These are phyloP conservation scores for Craspedostauros australis DNA, from an alignment of 108 stramenopile genomes.

Conservation along the genomic window DNA sequence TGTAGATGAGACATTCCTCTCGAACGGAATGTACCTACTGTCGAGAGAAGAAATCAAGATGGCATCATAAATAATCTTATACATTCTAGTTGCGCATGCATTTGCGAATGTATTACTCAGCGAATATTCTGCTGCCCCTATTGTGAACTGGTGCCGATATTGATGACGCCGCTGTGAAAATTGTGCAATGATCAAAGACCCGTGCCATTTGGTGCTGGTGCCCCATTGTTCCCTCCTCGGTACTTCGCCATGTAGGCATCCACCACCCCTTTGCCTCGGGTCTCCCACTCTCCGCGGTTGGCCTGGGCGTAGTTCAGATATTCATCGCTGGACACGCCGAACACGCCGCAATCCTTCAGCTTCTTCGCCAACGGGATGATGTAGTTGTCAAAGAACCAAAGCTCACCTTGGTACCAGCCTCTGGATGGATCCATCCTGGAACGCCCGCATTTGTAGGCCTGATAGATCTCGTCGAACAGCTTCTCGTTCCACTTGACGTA, in stretches of 20 bases:
- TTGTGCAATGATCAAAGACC: too few species aligned
- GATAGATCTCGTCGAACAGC: constrained; percentile 48
- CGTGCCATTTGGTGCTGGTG: too few species aligned
- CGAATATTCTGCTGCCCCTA: too few species aligned
- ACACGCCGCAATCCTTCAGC: constrained; percentile 51
- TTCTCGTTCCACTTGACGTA: constrained; percentile 50
- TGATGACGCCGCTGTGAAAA: too few species aligned
- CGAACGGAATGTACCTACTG: too few species aligned
- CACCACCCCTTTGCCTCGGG: constrained; percentile 42
- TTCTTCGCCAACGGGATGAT: constrained; percentile 61
- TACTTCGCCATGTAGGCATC: constrained; percentile 10
- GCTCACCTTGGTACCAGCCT: constrained; percentile 57
- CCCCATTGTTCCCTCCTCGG: too few species aligned
- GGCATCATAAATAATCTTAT: too few species aligned
- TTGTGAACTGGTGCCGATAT: too few species aligned
- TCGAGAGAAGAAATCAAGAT: too few species aligned
- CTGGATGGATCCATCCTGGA: constrained; percentile 33
- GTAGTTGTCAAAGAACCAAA: constrained; percentile 57
- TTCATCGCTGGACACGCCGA: constrained; percentile 47
- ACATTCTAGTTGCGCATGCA: too few species aligned
- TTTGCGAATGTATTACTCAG: too few species aligned
- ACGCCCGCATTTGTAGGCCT: constrained; percentile 37
- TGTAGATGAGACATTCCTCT: too few species aligned
- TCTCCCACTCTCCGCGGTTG: constrained; percentile 51
- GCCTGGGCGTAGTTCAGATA: constrained; percentile 44